phyloP scores from a whole-genome alignment of 2,329 filamentous ascomycete genomes.

The Neonectria coccinea region DNA sequence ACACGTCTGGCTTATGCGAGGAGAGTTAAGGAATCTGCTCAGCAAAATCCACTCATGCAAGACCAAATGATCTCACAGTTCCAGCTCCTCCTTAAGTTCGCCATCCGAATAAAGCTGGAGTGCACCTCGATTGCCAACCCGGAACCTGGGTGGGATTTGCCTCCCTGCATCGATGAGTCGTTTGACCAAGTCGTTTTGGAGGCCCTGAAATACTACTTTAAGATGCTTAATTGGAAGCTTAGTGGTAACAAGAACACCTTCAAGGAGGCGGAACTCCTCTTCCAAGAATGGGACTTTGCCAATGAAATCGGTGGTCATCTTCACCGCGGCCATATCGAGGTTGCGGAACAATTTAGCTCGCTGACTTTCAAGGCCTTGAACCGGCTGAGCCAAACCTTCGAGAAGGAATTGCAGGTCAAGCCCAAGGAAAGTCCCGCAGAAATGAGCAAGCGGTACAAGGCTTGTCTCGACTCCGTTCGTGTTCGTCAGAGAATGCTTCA shows the following conservation, averaged over 20 bases:
- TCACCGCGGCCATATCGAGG: slow-evolving; percentile 94
- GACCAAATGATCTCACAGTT: slow-evolving; percentile 99
- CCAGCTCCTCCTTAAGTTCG: slow-evolving; percentile 90
- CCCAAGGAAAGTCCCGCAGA: slow-evolving; percentile 86
- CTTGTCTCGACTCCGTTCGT: slow-evolving; percentile 93
- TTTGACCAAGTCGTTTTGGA: slow-evolving; percentile 94
- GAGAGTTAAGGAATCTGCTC: slow-evolving; percentile 94
- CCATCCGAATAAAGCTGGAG: slow-evolving; percentile 91
- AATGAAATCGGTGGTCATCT: slow-evolving; percentile 92
- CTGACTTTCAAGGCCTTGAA: slow-evolving; percentile 93
- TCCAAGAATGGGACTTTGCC: slow-evolving; percentile 98
- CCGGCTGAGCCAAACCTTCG: slow-evolving; percentile 89
- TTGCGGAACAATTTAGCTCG: slow-evolving; percentile 96
- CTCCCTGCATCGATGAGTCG: slow-evolving; percentile 95
- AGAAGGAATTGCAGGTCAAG: slow-evolving; percentile 86
- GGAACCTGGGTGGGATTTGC: slow-evolving; percentile 93
- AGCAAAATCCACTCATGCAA: slow-evolving; percentile 92
- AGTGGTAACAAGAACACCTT: slow-evolving; percentile 99
- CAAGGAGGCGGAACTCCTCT: slow-evolving; percentile 96
- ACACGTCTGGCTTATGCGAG: slow-evolving; percentile 91
- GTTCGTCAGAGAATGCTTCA: slow-evolving; percentile 97
- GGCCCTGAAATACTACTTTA: slow-evolving; percentile 97
- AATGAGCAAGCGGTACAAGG: slow-evolving; percentile 98
- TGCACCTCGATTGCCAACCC: slow-evolving; percentile 86
- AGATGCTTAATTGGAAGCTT: slow-evolving; percentile 97